phyloP scores from a whole-genome alignment of 768 basidiomycete genomes.

The Naganishia antarctica region DNA sequence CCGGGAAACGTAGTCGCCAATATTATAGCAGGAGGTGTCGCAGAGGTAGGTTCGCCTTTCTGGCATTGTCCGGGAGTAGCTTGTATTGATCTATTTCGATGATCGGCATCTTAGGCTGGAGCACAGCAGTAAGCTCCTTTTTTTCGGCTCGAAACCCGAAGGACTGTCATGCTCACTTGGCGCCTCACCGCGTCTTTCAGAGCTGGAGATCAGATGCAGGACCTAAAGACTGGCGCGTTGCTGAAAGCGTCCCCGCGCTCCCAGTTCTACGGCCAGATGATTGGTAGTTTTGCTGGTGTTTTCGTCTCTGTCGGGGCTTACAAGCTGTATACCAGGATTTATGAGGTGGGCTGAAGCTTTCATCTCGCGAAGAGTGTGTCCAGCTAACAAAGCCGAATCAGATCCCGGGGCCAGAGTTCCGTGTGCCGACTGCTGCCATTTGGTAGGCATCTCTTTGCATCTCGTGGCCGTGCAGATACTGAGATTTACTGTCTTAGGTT shows the following conservation, averaged over 20 bases:
- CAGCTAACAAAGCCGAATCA: background rate
- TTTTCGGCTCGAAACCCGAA: background rate
- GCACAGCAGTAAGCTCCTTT: conserved; percentile 68
- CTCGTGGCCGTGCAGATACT: background rate
- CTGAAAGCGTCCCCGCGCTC: conserved; percentile 83
- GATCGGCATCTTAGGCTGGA: too few species aligned
- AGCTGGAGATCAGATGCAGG: conserved; percentile 97
- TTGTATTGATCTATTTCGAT: too few species aligned
- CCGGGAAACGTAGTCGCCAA: conserved; percentile 96
- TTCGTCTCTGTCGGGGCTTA: conserved; percentile 83
- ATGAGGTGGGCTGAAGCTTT: conserved; percentile 50
- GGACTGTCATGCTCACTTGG: background rate
- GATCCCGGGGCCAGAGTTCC: conserved; percentile 91
- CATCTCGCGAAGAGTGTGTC: background rate
- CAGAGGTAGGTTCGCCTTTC: conserved; percentile 53
- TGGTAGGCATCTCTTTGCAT: conserved; percentile 65
- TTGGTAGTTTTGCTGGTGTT: conserved; percentile 83
- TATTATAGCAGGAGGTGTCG: conserved; percentile 93
- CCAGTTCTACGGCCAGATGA: conserved; percentile 85
- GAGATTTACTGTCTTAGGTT: conserved; percentile 48
- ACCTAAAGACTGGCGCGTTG: conserved; percentile 94
- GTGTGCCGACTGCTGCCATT: conserved; percentile 89
- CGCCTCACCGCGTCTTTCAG: conserved; percentile 49
- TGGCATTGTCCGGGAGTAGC: too few species aligned
- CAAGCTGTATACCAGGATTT: conserved; percentile 77